Percentiles rank a stretch among this genome's conserved stretches.
phyloP scores from a whole-genome alignment of 768 basidiomycete species.

The Hydnomerulius pinastri region DNA sequence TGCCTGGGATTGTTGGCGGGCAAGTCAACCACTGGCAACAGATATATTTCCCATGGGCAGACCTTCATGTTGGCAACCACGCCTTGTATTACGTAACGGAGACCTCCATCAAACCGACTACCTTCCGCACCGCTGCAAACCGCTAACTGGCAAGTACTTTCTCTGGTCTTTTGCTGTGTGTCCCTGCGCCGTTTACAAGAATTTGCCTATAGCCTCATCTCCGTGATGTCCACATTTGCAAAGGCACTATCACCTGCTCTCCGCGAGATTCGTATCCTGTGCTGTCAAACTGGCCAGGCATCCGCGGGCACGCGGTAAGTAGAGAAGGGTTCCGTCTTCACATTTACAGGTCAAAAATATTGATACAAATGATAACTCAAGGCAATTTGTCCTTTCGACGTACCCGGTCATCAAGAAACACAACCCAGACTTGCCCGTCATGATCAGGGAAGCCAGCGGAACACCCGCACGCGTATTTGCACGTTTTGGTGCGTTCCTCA shows the following conservation, averaged over 20 bases:
- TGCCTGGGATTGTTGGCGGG: slow-evolving; percentile 9
- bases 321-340: slow-evolving; percentile 5
- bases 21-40: slow-evolving; percentile 23
- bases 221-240: slow-evolving; percentile 61
- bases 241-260: slow-evolving; percentile 77
- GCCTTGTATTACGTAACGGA: slow-evolving; percentile 29
- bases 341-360: neutral
- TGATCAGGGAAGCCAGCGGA: slow-evolving; percentile 78
- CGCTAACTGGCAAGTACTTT: slow-evolving; percentile 7
- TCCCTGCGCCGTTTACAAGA: slow-evolving; percentile 7
- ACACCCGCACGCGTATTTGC: slow-evolving; percentile 85
- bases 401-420: slow-evolving; percentile 77
- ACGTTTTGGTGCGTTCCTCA: slow-evolving; percentile 68
- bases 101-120: neutral
- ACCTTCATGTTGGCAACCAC: slow-evolving; percentile 11
- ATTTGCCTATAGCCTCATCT: slow-evolving; percentile 21
- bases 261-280: slow-evolving; percentile 78
- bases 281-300: slow-evolving; percentile 73
- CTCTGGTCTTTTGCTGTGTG: slow-evolving; percentile 7
- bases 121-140: neutral
- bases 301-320: slow-evolving; percentile 79
- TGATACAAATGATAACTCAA: slow-evolving; percentile 30
- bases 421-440: slow-evolving; percentile 83
- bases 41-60: slow-evolving; percentile 13
- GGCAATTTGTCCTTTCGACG: slow-evolving; percentile 76